phyloP scores from a whole-genome alignment of 441 rosid species.

The Mallotus japonicus region DNA sequence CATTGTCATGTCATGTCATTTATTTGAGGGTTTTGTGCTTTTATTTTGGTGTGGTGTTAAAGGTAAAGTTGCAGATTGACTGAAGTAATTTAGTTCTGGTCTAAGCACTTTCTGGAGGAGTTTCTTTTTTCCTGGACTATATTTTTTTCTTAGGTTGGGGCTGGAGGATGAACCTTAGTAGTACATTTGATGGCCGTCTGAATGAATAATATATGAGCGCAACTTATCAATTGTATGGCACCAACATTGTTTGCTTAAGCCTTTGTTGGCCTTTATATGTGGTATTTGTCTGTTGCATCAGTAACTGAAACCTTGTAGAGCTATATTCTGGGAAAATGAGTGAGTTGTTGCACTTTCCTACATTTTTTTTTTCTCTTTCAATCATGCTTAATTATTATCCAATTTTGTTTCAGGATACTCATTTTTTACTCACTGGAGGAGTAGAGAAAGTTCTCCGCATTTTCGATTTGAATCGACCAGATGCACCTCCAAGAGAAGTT shows the following conservation, averaged over 20 bases:
- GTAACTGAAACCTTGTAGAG: background rate
- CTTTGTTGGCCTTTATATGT: background rate
- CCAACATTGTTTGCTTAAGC: background rate
- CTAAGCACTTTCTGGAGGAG: background rate
- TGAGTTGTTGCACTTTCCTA: background rate
- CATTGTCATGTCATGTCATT: background rate
- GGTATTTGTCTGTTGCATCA: background rate
- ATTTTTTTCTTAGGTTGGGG: background rate
- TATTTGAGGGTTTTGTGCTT: background rate
- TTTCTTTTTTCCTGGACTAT: background rate
- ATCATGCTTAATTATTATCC: background rate
- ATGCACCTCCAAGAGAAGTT: conserved; percentile 79
- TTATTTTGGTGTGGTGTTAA: background rate
- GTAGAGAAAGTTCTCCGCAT: conserved; percentile 85
- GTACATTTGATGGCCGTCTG: background rate
- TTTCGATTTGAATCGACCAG: conserved; percentile 77
- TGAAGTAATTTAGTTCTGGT: background rate
- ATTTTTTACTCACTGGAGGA: conserved; percentile 82
- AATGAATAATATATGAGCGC: background rate
- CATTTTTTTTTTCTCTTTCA: background rate
- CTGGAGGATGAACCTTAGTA: background rate
- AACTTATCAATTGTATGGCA: background rate
- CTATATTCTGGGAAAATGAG: background rate
- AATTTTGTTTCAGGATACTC: conserved; percentile 58
- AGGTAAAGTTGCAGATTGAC: background rate